Percentiles rank a stretch among this genome's conserved stretches.
Evolutionary conservation across 2,329 filamentous ascomycete species (phyloP).

Genomic region (Knufia petricola): DNA sequence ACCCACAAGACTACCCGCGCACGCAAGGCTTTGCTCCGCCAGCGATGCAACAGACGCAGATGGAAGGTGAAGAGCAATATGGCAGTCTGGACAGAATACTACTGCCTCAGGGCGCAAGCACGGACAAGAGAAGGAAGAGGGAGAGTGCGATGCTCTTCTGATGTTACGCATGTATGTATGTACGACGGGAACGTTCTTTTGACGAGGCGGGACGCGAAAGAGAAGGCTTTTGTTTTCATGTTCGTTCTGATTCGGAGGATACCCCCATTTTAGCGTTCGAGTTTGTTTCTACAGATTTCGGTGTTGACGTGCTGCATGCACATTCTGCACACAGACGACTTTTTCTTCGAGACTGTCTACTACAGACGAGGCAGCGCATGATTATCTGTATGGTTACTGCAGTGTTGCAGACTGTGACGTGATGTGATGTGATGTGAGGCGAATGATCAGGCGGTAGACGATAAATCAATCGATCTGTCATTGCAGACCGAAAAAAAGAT

Average conservation of each 20-base stretch:
- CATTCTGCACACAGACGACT: not conserved
- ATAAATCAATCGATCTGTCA: too few relatives aligned
- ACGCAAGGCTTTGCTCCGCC: slow-evolving; percentile 15
- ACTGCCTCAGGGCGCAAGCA: slow-evolving; percentile 29
- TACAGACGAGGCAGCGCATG: not conserved
- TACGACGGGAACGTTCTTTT: not conserved
- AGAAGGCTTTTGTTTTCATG: too few relatives aligned
- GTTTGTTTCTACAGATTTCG: not conserved
- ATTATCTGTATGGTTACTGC: too few relatives aligned
- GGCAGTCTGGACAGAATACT: slow-evolving; percentile 34
- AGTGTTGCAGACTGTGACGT: too few relatives aligned
- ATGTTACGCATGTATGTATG: not conserved
- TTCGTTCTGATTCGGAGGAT: slow-evolving; percentile 2
- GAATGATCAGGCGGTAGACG: too few relatives aligned
- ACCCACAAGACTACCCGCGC: slow-evolving; percentile 22
- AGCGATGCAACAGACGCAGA: slow-evolving; percentile 15
- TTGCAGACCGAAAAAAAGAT: too few relatives aligned
- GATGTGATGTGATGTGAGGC: too few relatives aligned
- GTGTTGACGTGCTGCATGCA: not conserved
- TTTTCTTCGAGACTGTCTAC: not conserved
- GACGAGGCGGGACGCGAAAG: too few relatives aligned
- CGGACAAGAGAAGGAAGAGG: slow-evolving; percentile 36
- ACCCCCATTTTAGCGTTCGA: slow-evolving; percentile 1
- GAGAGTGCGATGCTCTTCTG: slow-evolving; percentile 35
- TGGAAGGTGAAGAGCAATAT: slow-evolving; percentile 23